Evolutionary conservation across 257 asterid species (phyloP), one percentile per base, ranked within the genome.

Genomic region (Mitragyna speciosa): DNA sequence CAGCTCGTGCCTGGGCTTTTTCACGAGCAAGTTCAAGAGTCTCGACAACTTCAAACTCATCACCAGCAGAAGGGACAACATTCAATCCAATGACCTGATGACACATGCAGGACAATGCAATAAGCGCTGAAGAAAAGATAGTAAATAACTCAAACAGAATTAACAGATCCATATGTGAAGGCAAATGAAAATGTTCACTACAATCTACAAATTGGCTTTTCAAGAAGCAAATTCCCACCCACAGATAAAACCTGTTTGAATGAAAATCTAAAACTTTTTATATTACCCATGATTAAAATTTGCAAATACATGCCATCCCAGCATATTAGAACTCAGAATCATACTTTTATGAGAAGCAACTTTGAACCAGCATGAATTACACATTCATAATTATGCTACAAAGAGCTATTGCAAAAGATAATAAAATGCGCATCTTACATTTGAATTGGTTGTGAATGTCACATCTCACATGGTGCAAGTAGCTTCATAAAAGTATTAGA

Each of bases 1-100:
- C 94, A 52, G 90, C 99, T 72, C 92, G 87, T 72, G 75, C 73
- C 84, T 89, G 92, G 1, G 99, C 98, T 82, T 83, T 88, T 89
- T 89, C 91, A 80, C 98, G 93, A 82, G 99, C 99, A 81, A 84
- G 58, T 85, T 94, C 97, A 74, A 96, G 98, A 79, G 97, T 89
- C 61, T 76, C 86, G 72, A 94, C 96, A 54, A 94, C 96, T 84
- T 96, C 97, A 87, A 96, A 96, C 92, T 89, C 98, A 80, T 96
- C 99, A 71, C 99, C 98, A 64, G 99, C 99, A 78, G 84, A 86
- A 73, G 99, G 99, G 69, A 96, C 99, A 89, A 89, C 91, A 82
- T 88, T 90, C 82, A 96, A 83, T 83, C 99, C 99, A 83, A 89
- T 88, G 54, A 94, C 97, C 99, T 96, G 93, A 75, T 81, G 74